Evolutionary conservation across 768 basidiomycete species (phyloP).

Genomic region (Lactarius indigo): DNA sequence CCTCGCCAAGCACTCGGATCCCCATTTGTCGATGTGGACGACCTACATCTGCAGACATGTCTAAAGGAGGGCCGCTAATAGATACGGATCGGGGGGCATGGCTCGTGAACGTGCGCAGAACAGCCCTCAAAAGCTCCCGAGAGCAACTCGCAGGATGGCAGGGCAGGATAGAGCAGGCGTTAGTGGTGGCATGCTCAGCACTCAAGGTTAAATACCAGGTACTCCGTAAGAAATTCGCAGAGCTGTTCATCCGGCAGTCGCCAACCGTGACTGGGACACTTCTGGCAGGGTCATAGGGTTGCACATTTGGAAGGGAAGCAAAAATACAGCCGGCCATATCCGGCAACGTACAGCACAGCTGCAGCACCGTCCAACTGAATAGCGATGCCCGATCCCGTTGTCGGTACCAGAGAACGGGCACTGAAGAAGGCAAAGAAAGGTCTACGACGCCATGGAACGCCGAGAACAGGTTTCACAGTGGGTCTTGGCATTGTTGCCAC

Average conservation of each 20-base stretch:
- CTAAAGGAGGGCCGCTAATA: conserved; percentile 63
- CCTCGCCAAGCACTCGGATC: conserved; percentile 56
- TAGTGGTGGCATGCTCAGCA: conserved; percentile 85
- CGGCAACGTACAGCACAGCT: too few relatives aligned
- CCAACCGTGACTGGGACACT: background rate
- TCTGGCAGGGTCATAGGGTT: background rate
- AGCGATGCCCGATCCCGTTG: too few relatives aligned
- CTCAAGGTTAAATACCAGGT: conserved; percentile 80
- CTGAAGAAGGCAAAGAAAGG: too few relatives aligned
- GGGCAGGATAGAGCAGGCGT: conserved; percentile 40
- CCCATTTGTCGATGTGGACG: conserved; percentile 87
- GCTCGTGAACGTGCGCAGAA: conserved; percentile 67
- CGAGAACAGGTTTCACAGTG: too few relatives aligned
- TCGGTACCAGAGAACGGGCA: too few relatives aligned
- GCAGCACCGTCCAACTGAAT: too few relatives aligned
- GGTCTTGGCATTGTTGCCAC: too few relatives aligned
- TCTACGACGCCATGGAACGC: too few relatives aligned
- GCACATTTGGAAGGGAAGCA: background rate
- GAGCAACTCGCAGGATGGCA: conserved; percentile 5
- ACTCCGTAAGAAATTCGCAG: conserved; percentile 50
- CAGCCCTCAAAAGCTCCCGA: conserved; percentile 61
- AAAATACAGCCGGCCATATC: background rate
- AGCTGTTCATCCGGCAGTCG: background rate
- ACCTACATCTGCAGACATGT: conserved; percentile 82
- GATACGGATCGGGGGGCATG: conserved; percentile 86